Conservation (phyloP, 1,139 yeast genomes). For the Zygoascus sp. region DNA sequence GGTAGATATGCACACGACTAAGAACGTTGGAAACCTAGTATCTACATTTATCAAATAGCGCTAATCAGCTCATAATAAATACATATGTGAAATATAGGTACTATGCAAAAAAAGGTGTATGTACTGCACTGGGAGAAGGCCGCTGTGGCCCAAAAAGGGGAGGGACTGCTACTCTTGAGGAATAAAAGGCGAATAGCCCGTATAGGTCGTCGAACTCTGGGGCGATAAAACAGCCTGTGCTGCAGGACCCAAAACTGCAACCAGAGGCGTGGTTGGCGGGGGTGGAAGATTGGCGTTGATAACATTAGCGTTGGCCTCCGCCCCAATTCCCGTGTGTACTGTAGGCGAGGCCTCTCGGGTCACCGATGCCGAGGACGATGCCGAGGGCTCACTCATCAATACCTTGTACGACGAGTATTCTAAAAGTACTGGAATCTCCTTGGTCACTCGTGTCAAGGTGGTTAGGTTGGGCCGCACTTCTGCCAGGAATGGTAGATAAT, state of each 20-base stretch:
- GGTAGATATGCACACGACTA: too few relatives aligned
- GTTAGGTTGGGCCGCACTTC: constrained; percentile 81
- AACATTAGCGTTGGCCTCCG: constrained; percentile 6
- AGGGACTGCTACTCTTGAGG: constrained; percentile 19
- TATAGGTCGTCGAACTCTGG: constrained; percentile 14
- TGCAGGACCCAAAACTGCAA: constrained; percentile 38
- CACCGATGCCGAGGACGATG: constrained; percentile 8
- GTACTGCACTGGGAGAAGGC: too few relatives aligned
- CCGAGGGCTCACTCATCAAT: constrained; percentile 19
- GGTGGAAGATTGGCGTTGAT: constrained; percentile 12
- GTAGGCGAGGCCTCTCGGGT: constrained; percentile 5
- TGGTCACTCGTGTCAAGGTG: constrained; percentile 76
- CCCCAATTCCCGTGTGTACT: not conserved
- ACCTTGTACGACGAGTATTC: constrained; percentile 55
- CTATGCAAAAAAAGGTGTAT: too few relatives aligned
- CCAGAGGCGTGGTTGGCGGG: constrained; percentile 35
- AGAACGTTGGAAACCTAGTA: too few relatives aligned
- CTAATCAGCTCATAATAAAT: too few relatives aligned
- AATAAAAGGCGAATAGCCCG: constrained; percentile 22
- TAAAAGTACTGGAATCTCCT: constrained; percentile 78
- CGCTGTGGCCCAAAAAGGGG: not conserved
- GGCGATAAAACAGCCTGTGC: constrained; percentile 36
- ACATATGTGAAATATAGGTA: not conserved
- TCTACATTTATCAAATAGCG: too few relatives aligned
- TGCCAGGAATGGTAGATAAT: constrained; percentile 71